Base-by-base conservation (phyloP, 805 yeast species). In the Saturnispora diversa region DNA sequence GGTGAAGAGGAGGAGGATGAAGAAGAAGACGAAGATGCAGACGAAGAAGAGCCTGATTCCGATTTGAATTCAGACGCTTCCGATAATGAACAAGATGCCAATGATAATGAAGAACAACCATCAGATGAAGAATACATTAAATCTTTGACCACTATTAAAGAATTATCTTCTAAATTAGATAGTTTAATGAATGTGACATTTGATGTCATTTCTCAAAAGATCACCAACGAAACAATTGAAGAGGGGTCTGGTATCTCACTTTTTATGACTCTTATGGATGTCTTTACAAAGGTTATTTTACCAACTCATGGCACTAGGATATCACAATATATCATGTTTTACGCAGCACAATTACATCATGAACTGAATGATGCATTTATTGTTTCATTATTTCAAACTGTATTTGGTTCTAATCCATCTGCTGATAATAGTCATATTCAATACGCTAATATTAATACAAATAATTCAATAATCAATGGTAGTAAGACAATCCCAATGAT, bases 251-350 rank as follows among this genome's bases (percentile, higher is more conserved):
- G 87, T 1, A 72, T 85, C 6, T 61, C 69, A 11, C 63, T 84
- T 12, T 90, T 80, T 64, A 80, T 80, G 49, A 80, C 84, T 2
- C 65, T 92, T 42, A 74, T 83, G 1, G 74, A 88, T 1, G 65
- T 84, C 20, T 90, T 90, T 69, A 79, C 77, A 53, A 71, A 86
- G 1, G 92, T 85, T 50, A 74, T 92, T 29, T 65, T 90, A 45
- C 94, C 97, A 19, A 92, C 98, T 2, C 95, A 88, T 59, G 81
- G 82, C 58, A 90, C 97, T 10, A 77, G 84, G 53, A 80, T 87
- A 30, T 79, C 85, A 17, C 98, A 90, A 60, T 90, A 83, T 55
- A 64, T 88, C 20, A 60, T 88, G 58, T 90, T 90, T 61, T 79
- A 79, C 48, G 69, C 81, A 19, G 76, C 94, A 7, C 97, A 88